These are phyloP conservation scores for Cytospora mali DNA, from an alignment of 2,329 filamentous ascomycete genomes.

Conservation along the genomic window DNA sequence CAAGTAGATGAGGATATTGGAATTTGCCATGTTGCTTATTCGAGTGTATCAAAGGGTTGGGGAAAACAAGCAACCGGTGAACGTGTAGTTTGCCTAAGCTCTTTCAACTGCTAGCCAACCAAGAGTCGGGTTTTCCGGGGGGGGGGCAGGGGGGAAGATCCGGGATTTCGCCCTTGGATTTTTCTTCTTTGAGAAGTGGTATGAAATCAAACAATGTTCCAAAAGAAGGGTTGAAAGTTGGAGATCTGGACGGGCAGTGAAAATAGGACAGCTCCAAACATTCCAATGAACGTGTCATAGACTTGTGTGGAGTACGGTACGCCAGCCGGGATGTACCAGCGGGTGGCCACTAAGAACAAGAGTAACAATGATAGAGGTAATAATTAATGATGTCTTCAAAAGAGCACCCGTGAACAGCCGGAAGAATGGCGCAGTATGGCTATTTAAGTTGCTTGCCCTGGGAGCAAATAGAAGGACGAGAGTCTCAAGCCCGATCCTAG, in stretches of 20 bases:
- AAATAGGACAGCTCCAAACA: background rate
- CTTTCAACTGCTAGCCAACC: background rate
- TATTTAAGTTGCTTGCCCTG: background rate
- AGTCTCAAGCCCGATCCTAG: background rate
- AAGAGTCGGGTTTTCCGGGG: background rate
- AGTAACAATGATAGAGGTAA: background rate
- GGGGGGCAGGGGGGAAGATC: no score
- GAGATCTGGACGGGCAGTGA: background rate
- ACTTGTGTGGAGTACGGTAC: conserved; percentile 16
- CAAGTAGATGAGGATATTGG: conserved; percentile 68
- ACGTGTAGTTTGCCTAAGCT: background rate
- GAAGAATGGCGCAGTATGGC: background rate
- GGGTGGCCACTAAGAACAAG: no score
- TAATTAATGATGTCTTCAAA: background rate
- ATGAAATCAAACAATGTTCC: background rate
- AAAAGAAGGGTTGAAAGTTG: background rate
- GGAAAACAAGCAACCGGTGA: background rate
- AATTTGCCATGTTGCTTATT: conserved; percentile 34
- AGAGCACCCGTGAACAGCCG: background rate
- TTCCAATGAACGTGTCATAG: conserved; percentile 25
- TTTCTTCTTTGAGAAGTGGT: background rate
- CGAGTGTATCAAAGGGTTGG: background rate
- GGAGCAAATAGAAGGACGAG: background rate
- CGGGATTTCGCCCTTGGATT: background rate
- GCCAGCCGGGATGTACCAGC: conserved; percentile 20